phyloP scores from a whole-genome alignment of 2,329 filamentous ascomycete genomes.

The Ceratocystis cacaofunesta region DNA sequence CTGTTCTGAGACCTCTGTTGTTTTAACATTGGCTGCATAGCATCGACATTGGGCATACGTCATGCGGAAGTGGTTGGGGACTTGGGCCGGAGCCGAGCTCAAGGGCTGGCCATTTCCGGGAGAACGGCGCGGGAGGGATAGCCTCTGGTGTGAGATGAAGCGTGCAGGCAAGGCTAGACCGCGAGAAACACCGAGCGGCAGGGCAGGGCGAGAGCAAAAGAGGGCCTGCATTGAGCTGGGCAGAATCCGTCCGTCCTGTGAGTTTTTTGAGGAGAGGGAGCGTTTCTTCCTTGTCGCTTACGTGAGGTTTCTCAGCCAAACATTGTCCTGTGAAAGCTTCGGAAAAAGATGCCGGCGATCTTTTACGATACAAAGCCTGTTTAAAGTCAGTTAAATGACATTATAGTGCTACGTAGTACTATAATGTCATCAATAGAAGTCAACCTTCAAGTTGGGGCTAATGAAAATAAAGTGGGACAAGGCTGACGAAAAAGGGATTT shows the following conservation, averaged over 20 bases:
- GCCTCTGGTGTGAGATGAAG: not conserved
- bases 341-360: not conserved
- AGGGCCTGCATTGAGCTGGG: not conserved
- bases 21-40: not conserved
- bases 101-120: not conserved
- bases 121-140: not conserved
- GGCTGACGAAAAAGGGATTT: constrained; percentile 3
- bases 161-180: constrained; percentile 7
- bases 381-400: no score
- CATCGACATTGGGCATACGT: not conserved
- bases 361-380: no score
- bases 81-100: not conserved
- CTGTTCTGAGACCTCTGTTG: no score
- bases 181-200: constrained; percentile 5
- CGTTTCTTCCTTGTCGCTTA: not conserved
- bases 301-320: not conserved
- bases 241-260: no score
- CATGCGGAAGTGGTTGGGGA: not conserved
- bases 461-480: constrained; percentile 9
- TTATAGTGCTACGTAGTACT: no score
- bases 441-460: no score
- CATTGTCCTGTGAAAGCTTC: not conserved
- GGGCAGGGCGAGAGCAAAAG: not conserved
- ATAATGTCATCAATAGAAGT: no score
- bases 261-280: not conserved